phyloP scores from a whole-genome alignment of 768 basidiomycete genomes.

The Tricholoma sp. region DNA sequence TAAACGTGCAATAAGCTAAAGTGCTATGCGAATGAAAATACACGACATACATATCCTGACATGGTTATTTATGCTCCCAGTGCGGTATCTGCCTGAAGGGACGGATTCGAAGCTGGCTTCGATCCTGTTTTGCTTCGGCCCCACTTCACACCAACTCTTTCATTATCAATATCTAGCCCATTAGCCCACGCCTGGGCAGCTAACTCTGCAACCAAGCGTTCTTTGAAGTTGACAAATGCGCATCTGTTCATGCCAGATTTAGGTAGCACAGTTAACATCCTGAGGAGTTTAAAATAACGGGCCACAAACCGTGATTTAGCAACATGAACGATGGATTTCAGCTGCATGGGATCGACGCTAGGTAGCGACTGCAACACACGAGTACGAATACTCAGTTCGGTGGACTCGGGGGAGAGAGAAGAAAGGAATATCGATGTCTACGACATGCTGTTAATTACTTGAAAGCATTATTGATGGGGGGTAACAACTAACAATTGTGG shows the following conservation, averaged over 20 bases:
- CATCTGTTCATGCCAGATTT: conserved; percentile 48
- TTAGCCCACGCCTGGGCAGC: conserved; percentile 90
- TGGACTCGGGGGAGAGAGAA: conserved; percentile 62
- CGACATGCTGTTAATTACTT: neutral
- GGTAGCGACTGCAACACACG: conserved; percentile 66
- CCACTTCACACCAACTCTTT: conserved; percentile 77
- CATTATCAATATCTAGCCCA: conserved; percentile 82
- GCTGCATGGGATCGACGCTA: conserved; percentile 51
- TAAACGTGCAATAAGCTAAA: no score
- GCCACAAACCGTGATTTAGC: conserved; percentile 64
- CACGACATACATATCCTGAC: neutral
- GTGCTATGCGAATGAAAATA: neutral
- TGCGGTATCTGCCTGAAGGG: conserved; percentile 10
- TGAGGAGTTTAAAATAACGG: neutral
- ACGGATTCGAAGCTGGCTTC: conserved; percentile 26
- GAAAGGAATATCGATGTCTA: conserved; percentile 88
- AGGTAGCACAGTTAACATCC: neutral
- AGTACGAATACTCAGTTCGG: conserved; percentile 72
- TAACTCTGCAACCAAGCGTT: conserved; percentile 75
- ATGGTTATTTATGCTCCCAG: conserved; percentile 9
- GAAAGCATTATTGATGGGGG: neutral
- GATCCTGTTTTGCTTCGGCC: conserved; percentile 61
- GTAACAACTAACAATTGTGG: conserved; percentile 61
- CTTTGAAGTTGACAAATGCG: conserved; percentile 93
- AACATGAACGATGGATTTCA: conserved; percentile 85